Percentiles rank a stretch among this genome's conserved stretches.
These are phyloP conservation scores for Eremothecium sinecaudum DNA, from an alignment of 1,139 yeast species.

Conservation along the genomic window DNA sequence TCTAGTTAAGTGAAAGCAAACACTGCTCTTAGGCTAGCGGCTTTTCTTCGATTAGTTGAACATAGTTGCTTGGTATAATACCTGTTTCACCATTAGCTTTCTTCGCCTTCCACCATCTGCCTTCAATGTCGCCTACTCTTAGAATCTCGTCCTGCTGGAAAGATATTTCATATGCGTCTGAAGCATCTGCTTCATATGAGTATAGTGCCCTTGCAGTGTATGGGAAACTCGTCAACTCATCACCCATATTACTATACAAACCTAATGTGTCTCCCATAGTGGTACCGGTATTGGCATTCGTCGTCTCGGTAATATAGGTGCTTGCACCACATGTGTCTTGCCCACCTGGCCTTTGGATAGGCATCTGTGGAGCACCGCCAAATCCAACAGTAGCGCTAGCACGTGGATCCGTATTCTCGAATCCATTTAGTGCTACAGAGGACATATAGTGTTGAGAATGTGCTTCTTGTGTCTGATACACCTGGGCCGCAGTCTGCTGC, in stretches of 20 bases:
- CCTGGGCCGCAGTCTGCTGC: not conserved
- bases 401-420: constrained; percentile 31
- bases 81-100: constrained; percentile 88
- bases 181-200: constrained; percentile 85
- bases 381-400: constrained; percentile 9
- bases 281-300: constrained; percentile 32
- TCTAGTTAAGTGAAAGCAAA: too few species aligned
- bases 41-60: constrained; percentile 45
- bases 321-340: constrained; percentile 12
- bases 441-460: constrained; percentile 29
- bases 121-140: constrained; percentile 86
- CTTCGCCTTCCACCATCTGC: constrained; percentile 98
- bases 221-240: constrained; percentile 48
- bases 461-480: constrained; percentile 9
- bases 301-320: constrained; percentile 26
- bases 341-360: not conserved
- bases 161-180: constrained; percentile 86
- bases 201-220: constrained; percentile 82
- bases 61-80: constrained; percentile 92
- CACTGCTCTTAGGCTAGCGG: not conserved
- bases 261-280: constrained; percentile 31
- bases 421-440: constrained; percentile 33
- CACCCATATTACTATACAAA: constrained; percentile 30
- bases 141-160: constrained; percentile 83
- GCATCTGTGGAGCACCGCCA: constrained; percentile 16